A percentile compares a stretch with the other conserved stretches of the same genome.
phyloP scores from a whole-genome alignment of 495 filamentous ascomycete species.

The Aspergillus funiculosus region DNA sequence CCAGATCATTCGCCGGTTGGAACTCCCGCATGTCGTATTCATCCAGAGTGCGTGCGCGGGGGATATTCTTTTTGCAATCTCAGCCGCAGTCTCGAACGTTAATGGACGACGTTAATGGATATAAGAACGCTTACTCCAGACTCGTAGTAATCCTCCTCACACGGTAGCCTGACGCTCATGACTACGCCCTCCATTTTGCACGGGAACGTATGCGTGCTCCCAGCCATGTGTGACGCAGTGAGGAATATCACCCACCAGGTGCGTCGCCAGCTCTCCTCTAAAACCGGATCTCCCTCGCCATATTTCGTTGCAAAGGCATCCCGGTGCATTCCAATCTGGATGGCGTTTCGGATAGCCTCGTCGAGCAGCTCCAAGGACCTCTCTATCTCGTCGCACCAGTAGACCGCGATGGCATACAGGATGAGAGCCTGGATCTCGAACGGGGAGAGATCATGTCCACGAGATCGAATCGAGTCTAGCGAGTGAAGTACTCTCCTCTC shows the following conservation, averaged over 20 bases:
- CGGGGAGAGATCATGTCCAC: conserved; percentile 56
- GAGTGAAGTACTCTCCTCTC: conserved; percentile 57
- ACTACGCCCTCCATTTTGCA: conserved; percentile 52
- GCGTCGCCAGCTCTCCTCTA: conserved; percentile 31
- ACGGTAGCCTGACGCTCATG: conserved; percentile 60
- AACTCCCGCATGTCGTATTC: conserved; percentile 21
- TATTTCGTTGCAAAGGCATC: conserved; percentile 18
- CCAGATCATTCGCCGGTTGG: background rate
- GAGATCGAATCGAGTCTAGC: conserved; percentile 51
- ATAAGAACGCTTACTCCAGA: conserved; percentile 47
- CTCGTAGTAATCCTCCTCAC: conserved; percentile 65
- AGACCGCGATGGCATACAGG: conserved; percentile 36
- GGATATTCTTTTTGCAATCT: too few relatives aligned
- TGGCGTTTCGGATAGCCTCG: conserved; percentile 32
- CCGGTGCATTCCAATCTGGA: conserved; percentile 25
- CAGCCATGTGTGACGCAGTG: conserved; percentile 26
- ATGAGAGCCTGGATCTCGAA: conserved; percentile 22
- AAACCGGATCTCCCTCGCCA: conserved; percentile 20
- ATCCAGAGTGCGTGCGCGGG: conserved; percentile 4
- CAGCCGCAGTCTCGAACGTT: too few relatives aligned
- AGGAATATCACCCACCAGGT: conserved; percentile 37
- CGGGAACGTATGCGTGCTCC: conserved; percentile 24
- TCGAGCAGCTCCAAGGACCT: conserved; percentile 24
- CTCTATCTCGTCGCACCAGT: conserved; percentile 27
- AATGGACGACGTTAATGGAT: background rate